phyloP scores from a whole-genome alignment of 129 eudicot species.

The Helichrysum umbraculigerum region DNA sequence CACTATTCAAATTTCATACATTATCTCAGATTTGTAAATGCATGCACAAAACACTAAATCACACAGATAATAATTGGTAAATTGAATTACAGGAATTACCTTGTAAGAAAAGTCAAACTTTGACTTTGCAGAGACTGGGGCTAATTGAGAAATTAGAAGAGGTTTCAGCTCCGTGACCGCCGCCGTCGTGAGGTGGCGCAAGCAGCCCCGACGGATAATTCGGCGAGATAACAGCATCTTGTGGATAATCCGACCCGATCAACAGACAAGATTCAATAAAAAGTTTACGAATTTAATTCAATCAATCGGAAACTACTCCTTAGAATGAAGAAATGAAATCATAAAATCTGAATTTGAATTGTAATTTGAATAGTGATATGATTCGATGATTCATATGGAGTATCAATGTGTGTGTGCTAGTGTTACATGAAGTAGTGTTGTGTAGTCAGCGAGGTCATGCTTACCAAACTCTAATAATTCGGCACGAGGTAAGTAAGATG shows the following conservation, averaged over 20 bases:
- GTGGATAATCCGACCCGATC: constrained; percentile 17
- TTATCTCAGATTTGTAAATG: neutral
- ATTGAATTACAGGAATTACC: constrained; percentile 10
- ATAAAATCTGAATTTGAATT: neutral
- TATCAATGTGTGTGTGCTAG: no score
- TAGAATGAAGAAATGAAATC: neutral
- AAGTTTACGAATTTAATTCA: neutral
- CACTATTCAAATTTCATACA: neutral
- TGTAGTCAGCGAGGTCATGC: no score
- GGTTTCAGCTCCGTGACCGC: constrained; percentile 8
- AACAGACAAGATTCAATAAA: neutral
- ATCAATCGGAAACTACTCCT: neutral
- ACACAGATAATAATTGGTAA: constrained; percentile 2
- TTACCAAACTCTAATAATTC: no score
- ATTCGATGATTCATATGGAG: no score
- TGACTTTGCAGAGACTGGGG: constrained; percentile 22
- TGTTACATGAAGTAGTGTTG: no score
- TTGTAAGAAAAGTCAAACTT: constrained; percentile 33
- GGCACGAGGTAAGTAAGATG: no score
- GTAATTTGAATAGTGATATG: neutral
- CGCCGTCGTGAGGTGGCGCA: constrained; percentile 21
- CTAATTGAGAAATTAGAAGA: constrained; percentile 9
- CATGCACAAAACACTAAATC: constrained; percentile 1
- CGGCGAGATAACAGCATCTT: constrained; percentile 53
- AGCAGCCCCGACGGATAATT: constrained; percentile 39